phyloP scores from a whole-genome alignment of 768 basidiomycete species.

The Cystofilobasidium macerans region DNA sequence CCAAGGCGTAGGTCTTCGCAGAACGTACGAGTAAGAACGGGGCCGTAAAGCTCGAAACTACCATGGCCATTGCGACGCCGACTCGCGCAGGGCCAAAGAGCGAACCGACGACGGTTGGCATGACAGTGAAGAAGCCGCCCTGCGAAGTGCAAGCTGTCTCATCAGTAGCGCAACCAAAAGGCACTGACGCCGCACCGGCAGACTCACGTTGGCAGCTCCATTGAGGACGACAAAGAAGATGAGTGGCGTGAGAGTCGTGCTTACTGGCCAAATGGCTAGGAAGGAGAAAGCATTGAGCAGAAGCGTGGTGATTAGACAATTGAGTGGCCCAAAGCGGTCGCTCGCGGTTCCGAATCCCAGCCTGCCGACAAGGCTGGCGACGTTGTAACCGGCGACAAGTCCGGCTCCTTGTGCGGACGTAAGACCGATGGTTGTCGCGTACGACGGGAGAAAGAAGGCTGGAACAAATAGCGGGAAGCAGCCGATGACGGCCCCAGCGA shows the following conservation, averaged over 20 bases:
- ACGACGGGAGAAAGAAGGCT: not conserved
- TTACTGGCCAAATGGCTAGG: not conserved
- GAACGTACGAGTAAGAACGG: not conserved
- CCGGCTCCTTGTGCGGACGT: not conserved
- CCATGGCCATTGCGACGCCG: not conserved
- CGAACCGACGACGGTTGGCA: not conserved
- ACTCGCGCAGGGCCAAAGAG: not conserved
- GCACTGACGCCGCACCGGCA: too few species aligned
- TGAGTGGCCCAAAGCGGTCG: slow-evolving; percentile 1
- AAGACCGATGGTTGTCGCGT: not conserved
- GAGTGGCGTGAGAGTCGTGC: not conserved
- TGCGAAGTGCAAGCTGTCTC: not conserved
- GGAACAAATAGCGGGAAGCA: not conserved
- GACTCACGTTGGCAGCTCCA: not conserved
- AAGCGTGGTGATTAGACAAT: not conserved
- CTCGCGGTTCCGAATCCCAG: not conserved
- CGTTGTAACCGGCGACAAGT: not conserved
- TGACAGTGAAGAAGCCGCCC: slow-evolving; percentile 5
- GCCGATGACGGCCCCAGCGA: not conserved
- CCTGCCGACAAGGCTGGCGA: not conserved
- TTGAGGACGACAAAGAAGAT: not conserved
- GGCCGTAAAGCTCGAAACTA: not conserved
- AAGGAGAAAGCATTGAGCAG: not conserved
- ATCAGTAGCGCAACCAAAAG: not conserved
- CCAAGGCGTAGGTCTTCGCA: not conserved